Percentiles rank a stretch among this genome's conserved stretches.
These are phyloP conservation scores for Phaseolus lunatus DNA, from an alignment of 306 rosid species.

Conservation along the genomic window DNA sequence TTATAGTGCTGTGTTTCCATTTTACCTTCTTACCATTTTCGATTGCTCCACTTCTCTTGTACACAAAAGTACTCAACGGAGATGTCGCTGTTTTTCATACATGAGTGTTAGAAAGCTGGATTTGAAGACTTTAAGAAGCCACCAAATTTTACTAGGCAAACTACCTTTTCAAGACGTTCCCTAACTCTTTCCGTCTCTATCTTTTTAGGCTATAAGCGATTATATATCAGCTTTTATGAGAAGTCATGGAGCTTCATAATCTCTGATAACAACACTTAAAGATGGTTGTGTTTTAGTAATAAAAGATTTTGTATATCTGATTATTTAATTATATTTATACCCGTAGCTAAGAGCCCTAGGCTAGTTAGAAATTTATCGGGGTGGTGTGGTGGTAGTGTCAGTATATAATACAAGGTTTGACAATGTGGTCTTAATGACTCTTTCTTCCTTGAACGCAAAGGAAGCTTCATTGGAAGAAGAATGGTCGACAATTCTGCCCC, in stretches of 20 bases:
- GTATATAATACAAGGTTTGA: constrained; percentile 69
- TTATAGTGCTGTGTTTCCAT: neutral
- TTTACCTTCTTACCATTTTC: neutral
- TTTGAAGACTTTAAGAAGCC: constrained; percentile 27
- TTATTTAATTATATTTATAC: neutral
- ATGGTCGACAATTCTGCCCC: constrained; percentile 73
- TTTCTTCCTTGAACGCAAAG: constrained; percentile 92
- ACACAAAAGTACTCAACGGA: neutral
- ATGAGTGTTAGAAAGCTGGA: neutral
- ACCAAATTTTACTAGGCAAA: constrained; percentile 35
- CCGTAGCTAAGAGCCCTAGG: constrained; percentile 29
- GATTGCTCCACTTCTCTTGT: constrained; percentile 8
- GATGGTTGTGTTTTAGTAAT: too few species aligned
- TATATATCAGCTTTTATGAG: neutral
- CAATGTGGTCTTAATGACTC: constrained; percentile 57
- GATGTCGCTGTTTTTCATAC: constrained; percentile 11
- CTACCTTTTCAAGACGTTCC: constrained; percentile 26
- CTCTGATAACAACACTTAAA: too few species aligned
- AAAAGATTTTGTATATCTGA: neutral
- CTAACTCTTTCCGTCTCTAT: constrained; percentile 8
- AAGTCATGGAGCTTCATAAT: constrained; percentile 28
- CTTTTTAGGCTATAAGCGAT: neutral
- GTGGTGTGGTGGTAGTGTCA: constrained; percentile 30
- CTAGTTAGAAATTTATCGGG: constrained; percentile 6
- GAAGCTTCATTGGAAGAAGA: constrained; percentile 82